Conservation (phyloP, 2,329 filamentous ascomycete species). For the Neonectria sp. region DNA sequence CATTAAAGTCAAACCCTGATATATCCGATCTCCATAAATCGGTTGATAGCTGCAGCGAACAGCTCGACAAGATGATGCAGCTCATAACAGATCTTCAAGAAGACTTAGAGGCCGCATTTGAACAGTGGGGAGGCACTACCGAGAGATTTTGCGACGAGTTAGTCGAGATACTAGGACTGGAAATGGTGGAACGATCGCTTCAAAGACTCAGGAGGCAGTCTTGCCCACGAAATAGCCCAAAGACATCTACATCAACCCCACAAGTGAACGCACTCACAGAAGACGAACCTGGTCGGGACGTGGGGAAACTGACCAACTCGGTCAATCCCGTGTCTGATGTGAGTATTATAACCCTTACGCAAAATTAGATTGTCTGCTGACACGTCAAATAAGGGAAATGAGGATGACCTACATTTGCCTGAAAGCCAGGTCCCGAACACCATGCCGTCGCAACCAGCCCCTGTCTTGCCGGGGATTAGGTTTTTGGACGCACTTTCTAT, state of each 20-base stretch:
- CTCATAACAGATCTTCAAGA: neutral
- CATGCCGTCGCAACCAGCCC: neutral
- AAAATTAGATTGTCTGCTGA: neutral
- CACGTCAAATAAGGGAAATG: neutral
- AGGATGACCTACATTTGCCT: neutral
- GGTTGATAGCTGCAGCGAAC: neutral
- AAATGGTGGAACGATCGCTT: neutral
- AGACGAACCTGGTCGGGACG: neutral
- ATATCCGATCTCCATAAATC: neutral
- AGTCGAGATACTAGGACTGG: neutral
- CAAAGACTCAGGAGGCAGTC: neutral
- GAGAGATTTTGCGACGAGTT: neutral
- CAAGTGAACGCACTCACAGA: neutral
- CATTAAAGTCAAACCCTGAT: neutral
- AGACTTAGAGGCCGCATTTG: neutral
- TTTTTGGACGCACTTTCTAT: neutral
- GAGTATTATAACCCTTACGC: neutral
- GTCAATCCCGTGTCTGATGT: neutral
- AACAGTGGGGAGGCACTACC: neutral
- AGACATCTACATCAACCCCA: neutral
- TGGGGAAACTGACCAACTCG: neutral
- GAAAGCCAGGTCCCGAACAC: neutral
- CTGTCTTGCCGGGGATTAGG: neutral
- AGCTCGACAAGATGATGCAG: neutral
- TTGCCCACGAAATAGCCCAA: neutral